These are phyloP conservation scores for Sporothrix euskadiensis DNA, from an alignment of 2,329 filamentous ascomycete species.

Conservation along the genomic window DNA sequence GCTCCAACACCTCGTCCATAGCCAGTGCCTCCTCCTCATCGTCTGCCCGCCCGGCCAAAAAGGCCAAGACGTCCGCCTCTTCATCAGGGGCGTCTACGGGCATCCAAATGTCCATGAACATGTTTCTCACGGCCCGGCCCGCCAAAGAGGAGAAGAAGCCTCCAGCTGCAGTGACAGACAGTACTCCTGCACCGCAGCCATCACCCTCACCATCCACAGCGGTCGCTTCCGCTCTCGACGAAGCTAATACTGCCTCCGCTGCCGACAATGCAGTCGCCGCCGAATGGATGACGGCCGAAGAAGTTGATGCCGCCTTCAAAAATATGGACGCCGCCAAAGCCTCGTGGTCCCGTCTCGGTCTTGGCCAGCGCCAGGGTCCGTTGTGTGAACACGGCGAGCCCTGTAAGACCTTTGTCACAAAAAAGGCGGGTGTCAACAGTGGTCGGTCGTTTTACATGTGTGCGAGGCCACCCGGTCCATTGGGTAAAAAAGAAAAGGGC, in stretches of 20 bases:
- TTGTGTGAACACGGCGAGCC: slow-evolving; percentile 86
- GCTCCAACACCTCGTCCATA: neutral
- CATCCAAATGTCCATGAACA: slow-evolving; percentile 31
- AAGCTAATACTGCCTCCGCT: neutral
- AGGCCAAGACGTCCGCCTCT: slow-evolving; percentile 17
- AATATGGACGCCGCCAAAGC: slow-evolving; percentile 75
- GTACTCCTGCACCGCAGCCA: neutral
- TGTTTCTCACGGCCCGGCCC: slow-evolving; percentile 27
- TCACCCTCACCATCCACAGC: neutral
- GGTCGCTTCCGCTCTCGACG: neutral
- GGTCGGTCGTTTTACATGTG: slow-evolving; percentile 68
- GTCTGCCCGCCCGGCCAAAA: slow-evolving; percentile 24
- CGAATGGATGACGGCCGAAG: slow-evolving; percentile 36
- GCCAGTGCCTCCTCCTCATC: neutral
- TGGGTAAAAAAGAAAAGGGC: slow-evolving; percentile 78
- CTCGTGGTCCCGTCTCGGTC: slow-evolving; percentile 81
- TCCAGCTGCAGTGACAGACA: no score
- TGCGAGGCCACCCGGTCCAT: slow-evolving; percentile 74
- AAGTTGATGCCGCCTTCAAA: slow-evolving; percentile 65
- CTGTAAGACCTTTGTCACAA: slow-evolving; percentile 80
- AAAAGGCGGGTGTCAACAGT: slow-evolving; percentile 83
- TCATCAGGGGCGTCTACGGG: neutral
- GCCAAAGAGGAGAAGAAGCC: neutral
- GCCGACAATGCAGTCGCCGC: slow-evolving; percentile 32
- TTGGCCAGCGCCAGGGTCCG: slow-evolving; percentile 59